Conservation (phyloP, 23 red algal genomes). For the Gracilaria caudata region DNA sequence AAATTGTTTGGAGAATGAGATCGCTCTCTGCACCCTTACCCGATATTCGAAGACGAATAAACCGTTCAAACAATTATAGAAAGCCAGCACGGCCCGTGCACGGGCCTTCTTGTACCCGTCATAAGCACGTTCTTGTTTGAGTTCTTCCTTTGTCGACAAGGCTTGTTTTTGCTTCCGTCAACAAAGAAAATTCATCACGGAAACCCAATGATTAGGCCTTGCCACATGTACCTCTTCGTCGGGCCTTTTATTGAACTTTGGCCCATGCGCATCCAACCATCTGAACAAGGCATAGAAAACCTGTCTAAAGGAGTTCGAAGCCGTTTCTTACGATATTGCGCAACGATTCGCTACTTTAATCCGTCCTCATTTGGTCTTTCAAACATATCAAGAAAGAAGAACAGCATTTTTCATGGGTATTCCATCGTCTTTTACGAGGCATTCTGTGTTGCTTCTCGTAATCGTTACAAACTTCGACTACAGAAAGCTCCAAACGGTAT, state of each 20-base stretch:
- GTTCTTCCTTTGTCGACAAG: constrained; percentile 16
- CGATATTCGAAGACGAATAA: constrained; percentile 21
- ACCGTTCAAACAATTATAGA: background rate
- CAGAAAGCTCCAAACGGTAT: too few species aligned
- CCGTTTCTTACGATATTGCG: too few species aligned
- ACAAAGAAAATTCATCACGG: constrained; percentile 21
- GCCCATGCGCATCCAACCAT: background rate
- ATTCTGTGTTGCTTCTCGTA: too few species aligned
- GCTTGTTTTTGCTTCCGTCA: constrained; percentile 48
- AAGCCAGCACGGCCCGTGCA: background rate
- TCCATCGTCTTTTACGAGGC: background rate
- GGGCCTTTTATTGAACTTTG: background rate
- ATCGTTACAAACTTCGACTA: too few species aligned
- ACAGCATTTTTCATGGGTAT: constrained; percentile 32
- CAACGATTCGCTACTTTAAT: background rate
- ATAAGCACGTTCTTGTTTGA: constrained; percentile 30
- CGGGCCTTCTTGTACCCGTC: constrained; percentile 40
- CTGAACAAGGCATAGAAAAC: constrained; percentile 8
- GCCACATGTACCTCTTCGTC: background rate
- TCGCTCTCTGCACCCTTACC: constrained; percentile 26
- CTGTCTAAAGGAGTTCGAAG: constrained; percentile 45
- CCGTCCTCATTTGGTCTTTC: constrained; percentile 13
- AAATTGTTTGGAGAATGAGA: constrained; percentile 11
- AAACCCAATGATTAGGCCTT: constrained; percentile 32
- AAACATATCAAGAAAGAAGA: constrained; percentile 38